These are phyloP conservation scores for Arthroderma sp. DNA, from an alignment of 2,329 filamentous ascomycete species.

Conservation along the genomic window DNA sequence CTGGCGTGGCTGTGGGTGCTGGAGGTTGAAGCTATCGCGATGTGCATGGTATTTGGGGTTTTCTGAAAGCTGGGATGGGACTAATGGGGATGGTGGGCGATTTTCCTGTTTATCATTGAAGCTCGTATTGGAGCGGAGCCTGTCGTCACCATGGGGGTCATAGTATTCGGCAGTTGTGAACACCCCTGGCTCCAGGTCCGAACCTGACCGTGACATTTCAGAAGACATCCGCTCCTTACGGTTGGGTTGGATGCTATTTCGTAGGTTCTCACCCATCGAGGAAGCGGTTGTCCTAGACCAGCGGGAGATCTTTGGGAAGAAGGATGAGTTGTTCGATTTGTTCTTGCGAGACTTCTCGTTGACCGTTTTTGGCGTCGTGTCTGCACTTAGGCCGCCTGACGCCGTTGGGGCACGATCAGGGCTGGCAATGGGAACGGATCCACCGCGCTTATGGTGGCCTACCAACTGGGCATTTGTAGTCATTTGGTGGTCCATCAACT, in stretches of 20 bases:
- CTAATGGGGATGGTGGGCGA: slow-evolving; percentile 46
- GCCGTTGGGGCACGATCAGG: slow-evolving; percentile 31
- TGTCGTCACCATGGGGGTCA: slow-evolving; percentile 34
- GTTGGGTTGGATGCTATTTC: slow-evolving; percentile 43
- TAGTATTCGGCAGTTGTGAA: slow-evolving; percentile 33
- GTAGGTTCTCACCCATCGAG: slow-evolving; percentile 66
- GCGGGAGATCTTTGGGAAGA: slow-evolving; percentile 84
- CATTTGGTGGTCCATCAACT: slow-evolving; percentile 41
- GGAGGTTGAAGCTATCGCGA: slow-evolving; percentile 49
- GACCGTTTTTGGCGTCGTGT: slow-evolving; percentile 55
- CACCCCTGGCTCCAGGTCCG: slow-evolving; percentile 56
- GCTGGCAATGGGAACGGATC: slow-evolving; percentile 32
- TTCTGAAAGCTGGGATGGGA: slow-evolving; percentile 44
- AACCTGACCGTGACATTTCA: slow-evolving; percentile 61
- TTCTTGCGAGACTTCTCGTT: slow-evolving; percentile 72
- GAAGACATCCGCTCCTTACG: slow-evolving; percentile 50
- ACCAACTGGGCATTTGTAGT: slow-evolving; percentile 46
- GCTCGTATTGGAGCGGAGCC: slow-evolving; percentile 31
- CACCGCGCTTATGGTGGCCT: slow-evolving; percentile 25
- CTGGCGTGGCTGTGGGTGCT: slow-evolving; percentile 51
- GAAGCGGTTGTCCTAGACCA: slow-evolving; percentile 97
- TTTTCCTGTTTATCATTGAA: slow-evolving; percentile 29
- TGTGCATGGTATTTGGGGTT: slow-evolving; percentile 54
- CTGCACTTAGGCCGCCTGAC: slow-evolving; percentile 48
- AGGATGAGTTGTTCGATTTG: slow-evolving; percentile 69